Conservation (phyloP, 805 yeast genomes). For the Diddensiella caesifluorescens region DNA sequence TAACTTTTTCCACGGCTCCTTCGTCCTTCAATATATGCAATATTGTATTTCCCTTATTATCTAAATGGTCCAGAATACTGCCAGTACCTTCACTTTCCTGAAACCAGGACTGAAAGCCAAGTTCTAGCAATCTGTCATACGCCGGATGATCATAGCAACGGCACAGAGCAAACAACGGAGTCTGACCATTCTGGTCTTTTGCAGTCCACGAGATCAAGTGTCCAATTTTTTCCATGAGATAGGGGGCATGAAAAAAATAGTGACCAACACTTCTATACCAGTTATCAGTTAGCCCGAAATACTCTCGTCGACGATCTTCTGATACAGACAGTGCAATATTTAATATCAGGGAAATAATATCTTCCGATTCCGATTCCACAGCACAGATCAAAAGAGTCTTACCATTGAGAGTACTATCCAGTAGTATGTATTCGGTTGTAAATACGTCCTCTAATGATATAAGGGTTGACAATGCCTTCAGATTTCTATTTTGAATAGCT, state of each 20-base stretch:
- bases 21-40: constrained; percentile 63
- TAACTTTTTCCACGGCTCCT: constrained; percentile 35
- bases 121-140: constrained; percentile 38
- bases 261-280: constrained; percentile 66
- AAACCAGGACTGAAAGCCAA: constrained; percentile 19
- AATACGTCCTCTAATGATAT: constrained; percentile 45
- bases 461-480: constrained; percentile 42
- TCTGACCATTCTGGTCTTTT: constrained; percentile 60
- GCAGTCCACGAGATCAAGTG: constrained; percentile 60
- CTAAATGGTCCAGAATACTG: constrained; percentile 56
- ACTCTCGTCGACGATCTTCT: constrained; percentile 41
- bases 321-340: constrained; percentile 43
- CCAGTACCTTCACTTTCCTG: constrained; percentile 4
- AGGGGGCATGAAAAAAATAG: constrained; percentile 54
- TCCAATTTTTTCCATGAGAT: constrained; percentile 52
- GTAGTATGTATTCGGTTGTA: constrained; percentile 60
- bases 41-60: constrained; percentile 66
- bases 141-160: constrained; percentile 74
- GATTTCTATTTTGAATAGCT: constrained; percentile 49
- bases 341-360: constrained; percentile 44
- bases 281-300: constrained; percentile 47
- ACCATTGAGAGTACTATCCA: constrained; percentile 53
- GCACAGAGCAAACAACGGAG: constrained; percentile 72
- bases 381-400: constrained; percentile 58
- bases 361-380: constrained; percentile 47